These are phyloP conservation scores for Suillus placidus DNA, from an alignment of 768 basidiomycete genomes.

Conservation along the genomic window DNA sequence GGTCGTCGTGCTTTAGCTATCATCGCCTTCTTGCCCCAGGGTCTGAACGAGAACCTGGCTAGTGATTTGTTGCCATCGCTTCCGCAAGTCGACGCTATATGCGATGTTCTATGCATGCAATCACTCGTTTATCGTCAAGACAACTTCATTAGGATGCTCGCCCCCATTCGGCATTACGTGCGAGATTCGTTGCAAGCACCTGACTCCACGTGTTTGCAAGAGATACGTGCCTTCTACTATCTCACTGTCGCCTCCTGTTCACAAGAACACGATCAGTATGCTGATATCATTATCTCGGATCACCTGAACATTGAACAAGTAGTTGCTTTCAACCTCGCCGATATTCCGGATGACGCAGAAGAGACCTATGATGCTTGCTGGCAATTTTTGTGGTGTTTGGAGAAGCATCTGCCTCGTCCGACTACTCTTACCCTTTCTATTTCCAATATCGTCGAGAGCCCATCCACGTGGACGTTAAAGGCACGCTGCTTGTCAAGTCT, in stretches of 20 bases:
- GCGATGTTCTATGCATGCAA: too few relatives aligned
- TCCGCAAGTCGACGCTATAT: too few relatives aligned
- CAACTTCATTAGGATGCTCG: background rate
- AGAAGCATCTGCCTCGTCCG: background rate
- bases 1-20: too few relatives aligned
- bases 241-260: background rate
- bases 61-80: too few relatives aligned
- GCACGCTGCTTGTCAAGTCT: background rate
- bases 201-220: background rate
- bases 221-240: background rate
- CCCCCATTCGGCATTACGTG: conserved; percentile 1
- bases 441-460: background rate
- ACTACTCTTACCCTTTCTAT: background rate
- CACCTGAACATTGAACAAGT: background rate
- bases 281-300: background rate
- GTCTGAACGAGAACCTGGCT: background rate
- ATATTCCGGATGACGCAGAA: background rate
- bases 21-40: too few relatives aligned
- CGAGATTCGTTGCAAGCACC: background rate
- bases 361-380: background rate
- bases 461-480: background rate
- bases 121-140: too few relatives aligned
- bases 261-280: background rate
- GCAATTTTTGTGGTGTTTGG: background rate
- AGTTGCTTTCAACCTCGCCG: background rate